A percentile compares a stretch with the other conserved stretches of the same genome.
Conservation (phyloP, 2,329 filamentous ascomycete species). For the Sporothrix humicola region DNA sequence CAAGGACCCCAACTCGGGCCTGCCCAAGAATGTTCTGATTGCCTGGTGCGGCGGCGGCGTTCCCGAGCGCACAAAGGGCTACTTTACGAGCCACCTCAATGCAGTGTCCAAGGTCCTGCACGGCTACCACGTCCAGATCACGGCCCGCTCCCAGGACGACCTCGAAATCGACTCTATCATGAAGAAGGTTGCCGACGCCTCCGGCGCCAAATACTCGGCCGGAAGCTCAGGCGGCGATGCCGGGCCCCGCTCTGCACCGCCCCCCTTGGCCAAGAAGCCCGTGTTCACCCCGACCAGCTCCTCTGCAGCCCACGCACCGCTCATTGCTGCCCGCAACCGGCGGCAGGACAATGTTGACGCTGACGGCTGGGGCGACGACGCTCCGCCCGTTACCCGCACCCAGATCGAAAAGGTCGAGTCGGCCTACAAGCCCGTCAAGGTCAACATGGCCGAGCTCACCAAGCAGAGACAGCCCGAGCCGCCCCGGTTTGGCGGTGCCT, state of each 20-base stretch:
- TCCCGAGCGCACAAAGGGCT: slow-evolving; percentile 97
- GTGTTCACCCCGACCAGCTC: slow-evolving; percentile 80
- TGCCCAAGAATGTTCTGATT: slow-evolving; percentile 92
- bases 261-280: slow-evolving; percentile 83
- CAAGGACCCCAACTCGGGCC: slow-evolving; percentile 86
- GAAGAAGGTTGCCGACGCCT: slow-evolving; percentile 92
- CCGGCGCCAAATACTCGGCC: slow-evolving; percentile 89
- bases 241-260: slow-evolving; percentile 53
- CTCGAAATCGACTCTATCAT: slow-evolving; percentile 86
- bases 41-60: slow-evolving; percentile 98
- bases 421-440: slow-evolving; percentile 93
- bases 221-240: slow-evolving; percentile 57
- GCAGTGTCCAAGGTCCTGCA: slow-evolving; percentile 91
- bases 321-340: slow-evolving; percentile 68
- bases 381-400: slow-evolving; percentile 84
- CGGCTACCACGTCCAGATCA: slow-evolving; percentile 97
- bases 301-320: slow-evolving; percentile 64
- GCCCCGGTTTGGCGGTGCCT: slow-evolving; percentile 52
- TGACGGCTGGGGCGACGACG: slow-evolving; percentile 95
- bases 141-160: slow-evolving; percentile 87
- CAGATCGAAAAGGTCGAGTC: slow-evolving; percentile 90
- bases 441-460: slow-evolving; percentile 86
- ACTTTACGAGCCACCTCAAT: slow-evolving; percentile 93
- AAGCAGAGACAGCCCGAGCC: slow-evolving; percentile 69
- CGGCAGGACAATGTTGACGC: slow-evolving; percentile 68